Conservation (phyloP, 108 stramenopile genomes). For the Nitzschia sp. region DNA sequence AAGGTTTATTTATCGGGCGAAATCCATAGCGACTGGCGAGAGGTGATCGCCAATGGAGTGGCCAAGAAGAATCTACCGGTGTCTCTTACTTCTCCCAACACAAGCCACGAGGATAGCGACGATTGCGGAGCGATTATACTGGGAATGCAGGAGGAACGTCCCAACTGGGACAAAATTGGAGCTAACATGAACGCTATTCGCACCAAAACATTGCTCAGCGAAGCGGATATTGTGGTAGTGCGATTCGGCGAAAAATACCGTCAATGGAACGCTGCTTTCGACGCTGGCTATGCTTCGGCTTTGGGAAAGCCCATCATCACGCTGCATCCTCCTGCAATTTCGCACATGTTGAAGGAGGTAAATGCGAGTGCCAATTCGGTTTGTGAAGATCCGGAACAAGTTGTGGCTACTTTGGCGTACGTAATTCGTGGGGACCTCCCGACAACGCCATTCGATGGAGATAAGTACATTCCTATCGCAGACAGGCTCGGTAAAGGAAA, state of each 20-base stretch:
- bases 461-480: conserved; percentile 71
- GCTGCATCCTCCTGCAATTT: conserved; percentile 74
- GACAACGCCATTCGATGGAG: conserved; percentile 71
- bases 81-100: conserved; percentile 65
- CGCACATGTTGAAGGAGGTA: conserved; percentile 92
- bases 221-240: conserved; percentile 88
- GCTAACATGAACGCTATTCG: conserved; percentile 83
- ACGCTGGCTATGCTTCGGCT: conserved; percentile 84
- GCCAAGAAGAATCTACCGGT: conserved; percentile 66
- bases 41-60: conserved; percentile 76
- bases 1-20: conserved; percentile 68
- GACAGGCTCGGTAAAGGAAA: conserved; percentile 85
- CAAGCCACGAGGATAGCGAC: conserved; percentile 82
- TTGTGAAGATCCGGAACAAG: conserved; percentile 75
- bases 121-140: conserved; percentile 87
- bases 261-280: conserved; percentile 91
- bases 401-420: conserved; percentile 85
- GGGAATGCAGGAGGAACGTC: conserved; percentile 80
- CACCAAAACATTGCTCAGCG: conserved; percentile 67
- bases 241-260: conserved; percentile 86
- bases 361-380: conserved; percentile 75
- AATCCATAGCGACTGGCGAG: conserved; percentile 89
- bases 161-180: conserved; percentile 83
- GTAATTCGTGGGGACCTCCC: conserved; percentile 78
- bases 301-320: conserved; percentile 77